A percentile compares a stretch with the other conserved stretches of the same genome.
phyloP scores from a whole-genome alignment of 2,329 filamentous ascomycete species.

The Aspergillus ibericus region DNA sequence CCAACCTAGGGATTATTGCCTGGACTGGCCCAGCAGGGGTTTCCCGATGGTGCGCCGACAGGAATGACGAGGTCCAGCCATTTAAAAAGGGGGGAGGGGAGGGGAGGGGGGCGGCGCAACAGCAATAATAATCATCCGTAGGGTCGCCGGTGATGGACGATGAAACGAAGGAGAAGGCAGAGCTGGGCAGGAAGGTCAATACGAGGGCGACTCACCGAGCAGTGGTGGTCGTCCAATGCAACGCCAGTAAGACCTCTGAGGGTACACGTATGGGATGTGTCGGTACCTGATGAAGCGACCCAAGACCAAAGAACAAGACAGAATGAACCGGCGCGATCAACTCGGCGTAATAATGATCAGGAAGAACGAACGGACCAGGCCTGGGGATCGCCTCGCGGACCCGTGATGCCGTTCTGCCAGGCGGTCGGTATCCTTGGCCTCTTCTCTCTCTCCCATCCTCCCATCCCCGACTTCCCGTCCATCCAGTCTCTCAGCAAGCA shows the following conservation, averaged over 20 bases:
- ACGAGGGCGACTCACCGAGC: not conserved
- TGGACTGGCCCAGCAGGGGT: constrained; percentile 1
- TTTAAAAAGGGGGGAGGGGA: not conserved
- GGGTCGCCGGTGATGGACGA: not conserved
- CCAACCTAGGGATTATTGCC: constrained; percentile 6
- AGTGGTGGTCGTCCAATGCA: not conserved
- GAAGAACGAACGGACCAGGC: not conserved
- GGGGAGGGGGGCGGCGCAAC: not conserved
- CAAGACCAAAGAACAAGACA: not conserved
- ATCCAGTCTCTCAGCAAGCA: too few relatives aligned
- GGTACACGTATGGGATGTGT: not conserved
- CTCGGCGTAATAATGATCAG: not conserved
- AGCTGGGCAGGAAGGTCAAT: not conserved
- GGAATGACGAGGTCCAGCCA: not conserved
- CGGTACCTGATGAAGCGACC: not conserved
- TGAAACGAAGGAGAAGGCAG: too few relatives aligned
- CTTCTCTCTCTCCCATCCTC: too few relatives aligned
- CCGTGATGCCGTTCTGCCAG: not conserved
- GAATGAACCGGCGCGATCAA: not conserved
- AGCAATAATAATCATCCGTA: not conserved
- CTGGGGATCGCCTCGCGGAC: not conserved
- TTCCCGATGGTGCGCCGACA: not conserved
- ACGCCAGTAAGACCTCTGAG: not conserved
- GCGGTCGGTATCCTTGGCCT: constrained; percentile 6
- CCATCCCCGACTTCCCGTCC: too few relatives aligned